Conservation (phyloP, 768 basidiomycete species). For the Cubamyces sp. region DNA sequence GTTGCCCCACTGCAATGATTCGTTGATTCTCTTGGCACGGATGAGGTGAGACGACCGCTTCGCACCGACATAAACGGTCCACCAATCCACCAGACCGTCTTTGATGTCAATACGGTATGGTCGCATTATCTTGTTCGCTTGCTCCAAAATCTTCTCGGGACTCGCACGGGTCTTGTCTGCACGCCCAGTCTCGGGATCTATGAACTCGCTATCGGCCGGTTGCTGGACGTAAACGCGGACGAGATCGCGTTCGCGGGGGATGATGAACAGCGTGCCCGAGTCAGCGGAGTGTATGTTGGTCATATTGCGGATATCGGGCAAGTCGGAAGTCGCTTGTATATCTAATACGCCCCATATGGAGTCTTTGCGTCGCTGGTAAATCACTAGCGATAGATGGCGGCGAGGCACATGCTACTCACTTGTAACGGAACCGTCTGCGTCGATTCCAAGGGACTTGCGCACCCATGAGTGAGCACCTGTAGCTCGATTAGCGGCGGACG, state of each 20-base stretch:
- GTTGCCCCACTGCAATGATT: slow-evolving; percentile 50
- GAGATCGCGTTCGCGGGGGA: slow-evolving; percentile 53
- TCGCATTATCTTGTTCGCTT: slow-evolving; percentile 44
- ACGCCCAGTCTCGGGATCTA: slow-evolving; percentile 43
- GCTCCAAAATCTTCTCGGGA: slow-evolving; percentile 45
- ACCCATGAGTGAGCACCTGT: slow-evolving; percentile 85
- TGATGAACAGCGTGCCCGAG: slow-evolving; percentile 52
- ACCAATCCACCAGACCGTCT: slow-evolving; percentile 46
- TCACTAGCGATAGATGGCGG: neutral
- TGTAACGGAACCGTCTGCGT: slow-evolving; percentile 78
- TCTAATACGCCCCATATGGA: slow-evolving; percentile 86
- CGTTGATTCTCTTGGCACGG: neutral
- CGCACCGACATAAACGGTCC: slow-evolving; percentile 54
- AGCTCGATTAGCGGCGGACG: neutral
- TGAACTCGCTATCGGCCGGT: slow-evolving; percentile 41
- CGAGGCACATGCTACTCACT: slow-evolving; percentile 44
- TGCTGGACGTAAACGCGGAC: slow-evolving; percentile 59
- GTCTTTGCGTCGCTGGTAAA: slow-evolving; percentile 40
- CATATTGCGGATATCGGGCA: slow-evolving; percentile 56
- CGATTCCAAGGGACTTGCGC: slow-evolving; percentile 62
- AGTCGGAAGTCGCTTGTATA: slow-evolving; percentile 51
- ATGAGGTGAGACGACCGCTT: neutral
- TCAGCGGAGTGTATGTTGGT: slow-evolving; percentile 51
- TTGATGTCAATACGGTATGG: slow-evolving; percentile 43
- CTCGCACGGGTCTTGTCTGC: slow-evolving; percentile 45